Percentiles rank a stretch among this genome's conserved stretches.
These are phyloP conservation scores for Jackrogersella multiformis DNA, from an alignment of 495 filamentous ascomycete genomes.

Conservation along the genomic window DNA sequence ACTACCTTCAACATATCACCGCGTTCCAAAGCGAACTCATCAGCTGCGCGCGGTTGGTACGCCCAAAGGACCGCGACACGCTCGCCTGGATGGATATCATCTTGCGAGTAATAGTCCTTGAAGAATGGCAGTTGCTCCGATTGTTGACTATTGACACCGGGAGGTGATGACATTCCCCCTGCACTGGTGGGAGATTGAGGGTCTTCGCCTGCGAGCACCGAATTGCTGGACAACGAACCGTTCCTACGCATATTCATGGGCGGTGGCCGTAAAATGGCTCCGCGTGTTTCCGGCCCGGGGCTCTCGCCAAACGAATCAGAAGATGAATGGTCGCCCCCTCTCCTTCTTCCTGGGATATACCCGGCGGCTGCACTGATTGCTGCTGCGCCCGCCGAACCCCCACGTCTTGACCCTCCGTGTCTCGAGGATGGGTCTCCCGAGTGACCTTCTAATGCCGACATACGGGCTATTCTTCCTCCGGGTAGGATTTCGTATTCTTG, in stretches of 20 bases:
- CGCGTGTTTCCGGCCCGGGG: constrained; percentile 73
- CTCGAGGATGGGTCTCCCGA: constrained; percentile 67
- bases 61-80: constrained; percentile 94
- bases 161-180: constrained; percentile 82
- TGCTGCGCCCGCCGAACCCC: constrained; percentile 46
- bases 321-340: constrained; percentile 77
- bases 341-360: constrained; percentile 55
- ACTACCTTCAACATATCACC: constrained; percentile 99
- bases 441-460: constrained; percentile 89
- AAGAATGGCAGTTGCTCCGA: constrained; percentile 95
- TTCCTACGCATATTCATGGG: constrained; percentile 71
- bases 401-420: constrained; percentile 49
- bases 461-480: constrained; percentile 89
- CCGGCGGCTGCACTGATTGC: constrained; percentile 50
- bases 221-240: constrained; percentile 90
- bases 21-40: constrained; percentile 93
- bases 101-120: constrained; percentile 98
- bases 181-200: constrained; percentile 80
- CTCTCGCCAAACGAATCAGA: constrained; percentile 85
- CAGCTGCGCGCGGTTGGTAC: constrained; percentile 90
- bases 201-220: constrained; percentile 73
- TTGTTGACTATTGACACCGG: constrained; percentile 84
- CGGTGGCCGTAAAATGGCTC: constrained; percentile 64
- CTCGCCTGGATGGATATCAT: constrained; percentile 93
- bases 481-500: constrained; percentile 77